Percentiles rank a stretch among this genome's conserved stretches.
Conservation (phyloP, 768 basidiomycete species). For the Hortiboletus campestris region DNA sequence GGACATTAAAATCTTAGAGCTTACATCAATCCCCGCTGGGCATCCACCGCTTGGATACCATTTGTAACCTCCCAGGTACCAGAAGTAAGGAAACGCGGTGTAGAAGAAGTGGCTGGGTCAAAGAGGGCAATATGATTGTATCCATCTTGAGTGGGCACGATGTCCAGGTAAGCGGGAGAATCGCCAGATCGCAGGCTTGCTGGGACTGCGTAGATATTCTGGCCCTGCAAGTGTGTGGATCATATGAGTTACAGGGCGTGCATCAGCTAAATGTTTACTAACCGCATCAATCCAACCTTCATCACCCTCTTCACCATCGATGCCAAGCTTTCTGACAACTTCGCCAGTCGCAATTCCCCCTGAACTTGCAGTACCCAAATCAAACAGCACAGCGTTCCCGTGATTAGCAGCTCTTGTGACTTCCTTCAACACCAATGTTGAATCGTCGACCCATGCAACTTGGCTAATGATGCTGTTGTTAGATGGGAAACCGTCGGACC, state of each 20-base stretch:
- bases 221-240: conserved; percentile 42
- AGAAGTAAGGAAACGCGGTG: conserved; percentile 79
- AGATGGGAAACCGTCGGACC: conserved; percentile 56
- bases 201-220: conserved; percentile 61
- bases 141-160: conserved; percentile 78
- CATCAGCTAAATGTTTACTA: conserved; percentile 29
- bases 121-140: conserved; percentile 94
- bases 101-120: conserved; percentile 64
- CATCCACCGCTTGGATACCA: conserved; percentile 71
- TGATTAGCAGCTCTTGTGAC: conserved; percentile 80
- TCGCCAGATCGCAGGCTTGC: conserved; percentile 39
- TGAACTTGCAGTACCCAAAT: conserved; percentile 37
- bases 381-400: conserved; percentile 79
- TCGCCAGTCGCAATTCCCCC: conserved; percentile 38
- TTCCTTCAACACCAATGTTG: conserved; percentile 78
- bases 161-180: conserved; percentile 79
- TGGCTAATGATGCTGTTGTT: conserved; percentile 75
- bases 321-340: conserved; percentile 77
- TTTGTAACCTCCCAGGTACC: conserved; percentile 90
- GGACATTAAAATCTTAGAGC: conserved; percentile 38
- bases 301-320: conserved; percentile 83
- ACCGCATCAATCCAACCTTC: conserved; percentile 94
- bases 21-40: conserved; percentile 66
- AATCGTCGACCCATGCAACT: conserved; percentile 83
- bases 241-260: conserved; percentile 8